Evolutionary conservation across 2,329 filamentous ascomycete species (phyloP).

Genomic region (Fusarium verticillioides): DNA sequence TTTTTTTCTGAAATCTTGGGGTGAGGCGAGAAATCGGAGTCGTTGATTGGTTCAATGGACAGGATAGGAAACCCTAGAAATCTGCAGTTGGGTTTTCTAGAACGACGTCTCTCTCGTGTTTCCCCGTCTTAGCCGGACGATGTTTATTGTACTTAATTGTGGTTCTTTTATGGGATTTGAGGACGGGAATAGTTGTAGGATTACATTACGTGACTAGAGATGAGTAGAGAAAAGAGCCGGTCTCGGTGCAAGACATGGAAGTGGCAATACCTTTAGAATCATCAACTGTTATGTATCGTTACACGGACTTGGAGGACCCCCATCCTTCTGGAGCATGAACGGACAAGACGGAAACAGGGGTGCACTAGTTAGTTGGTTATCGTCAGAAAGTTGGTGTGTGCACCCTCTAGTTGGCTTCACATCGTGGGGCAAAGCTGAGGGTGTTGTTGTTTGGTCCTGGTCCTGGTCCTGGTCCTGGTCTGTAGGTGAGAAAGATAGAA

Average conservation of each 20-base stretch:
- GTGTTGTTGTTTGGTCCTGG: conserved; percentile 18
- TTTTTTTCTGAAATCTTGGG: conserved; percentile 26
- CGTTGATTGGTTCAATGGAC: conserved; percentile 3
- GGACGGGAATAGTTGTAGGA: not conserved
- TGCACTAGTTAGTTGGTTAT: conserved; percentile 14
- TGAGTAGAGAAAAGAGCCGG: not conserved
- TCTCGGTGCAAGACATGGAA: not conserved
- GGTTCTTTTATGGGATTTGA: not conserved
- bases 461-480: not conserved
- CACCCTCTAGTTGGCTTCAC: conserved; percentile 34
- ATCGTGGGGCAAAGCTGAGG: conserved; percentile 45
- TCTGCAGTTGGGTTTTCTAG: conserved; percentile 39
- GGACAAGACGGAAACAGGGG: conserved; percentile 23
- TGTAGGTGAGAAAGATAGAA: conserved; percentile 37
- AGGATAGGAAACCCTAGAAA: conserved; percentile 27
- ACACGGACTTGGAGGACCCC: conserved; percentile 2
- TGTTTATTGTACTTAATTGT: not conserved
- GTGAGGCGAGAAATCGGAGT: conserved; percentile 23
- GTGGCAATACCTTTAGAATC: not conserved
- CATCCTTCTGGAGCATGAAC: conserved; percentile 14
- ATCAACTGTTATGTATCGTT: not conserved
- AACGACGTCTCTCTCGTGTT: conserved; percentile 20
- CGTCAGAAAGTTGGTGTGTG: conserved; percentile 23
- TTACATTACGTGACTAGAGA: not conserved
- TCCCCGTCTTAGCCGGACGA: conserved; percentile 4